Evolutionary conservation across 768 basidiomycete genomes (phyloP).

Genomic region (Plicaturopsis crispa): DNA sequence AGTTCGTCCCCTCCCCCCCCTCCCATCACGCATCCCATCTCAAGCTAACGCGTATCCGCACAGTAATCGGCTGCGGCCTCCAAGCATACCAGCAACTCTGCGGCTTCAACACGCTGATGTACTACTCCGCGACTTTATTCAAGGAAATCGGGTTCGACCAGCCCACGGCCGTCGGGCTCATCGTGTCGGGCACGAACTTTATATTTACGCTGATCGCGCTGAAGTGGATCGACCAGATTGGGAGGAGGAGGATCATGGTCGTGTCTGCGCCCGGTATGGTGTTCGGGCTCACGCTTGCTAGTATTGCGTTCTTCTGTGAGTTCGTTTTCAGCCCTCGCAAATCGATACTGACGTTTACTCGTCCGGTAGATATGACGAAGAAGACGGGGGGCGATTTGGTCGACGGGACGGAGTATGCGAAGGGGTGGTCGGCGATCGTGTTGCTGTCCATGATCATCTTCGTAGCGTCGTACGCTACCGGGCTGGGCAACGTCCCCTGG

Average conservation of each 20-base stretch:
- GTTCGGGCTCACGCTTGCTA: slow-evolving; percentile 52
- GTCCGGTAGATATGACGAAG: slow-evolving; percentile 43
- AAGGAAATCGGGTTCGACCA: slow-evolving; percentile 76
- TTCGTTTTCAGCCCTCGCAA: slow-evolving; percentile 5
- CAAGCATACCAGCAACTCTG: slow-evolving; percentile 82
- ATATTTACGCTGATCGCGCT: slow-evolving; percentile 71
- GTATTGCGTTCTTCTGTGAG: slow-evolving; percentile 61
- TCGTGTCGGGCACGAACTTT: slow-evolving; percentile 75
- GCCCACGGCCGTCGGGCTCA: slow-evolving; percentile 74
- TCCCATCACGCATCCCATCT: background rate
- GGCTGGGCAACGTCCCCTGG: slow-evolving; percentile 80
- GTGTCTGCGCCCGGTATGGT: slow-evolving; percentile 70
- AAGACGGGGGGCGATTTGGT: slow-evolving; percentile 55
- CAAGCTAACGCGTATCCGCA: background rate
- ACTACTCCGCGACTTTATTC: slow-evolving; percentile 73
- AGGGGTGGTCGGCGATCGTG: slow-evolving; percentile 58
- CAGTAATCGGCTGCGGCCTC: slow-evolving; percentile 72
- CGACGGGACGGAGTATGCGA: slow-evolving; percentile 50
- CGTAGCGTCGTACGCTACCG: slow-evolving; percentile 75
- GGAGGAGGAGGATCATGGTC: slow-evolving; percentile 64
- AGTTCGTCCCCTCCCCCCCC: slow-evolving; percentile 34
- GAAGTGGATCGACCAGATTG: slow-evolving; percentile 65
- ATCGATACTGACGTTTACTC: background rate
- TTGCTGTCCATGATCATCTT: slow-evolving; percentile 79
- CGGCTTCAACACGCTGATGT: slow-evolving; percentile 79